These are phyloP conservation scores for Claviceps capensis DNA, from an alignment of 2,329 filamentous ascomycete genomes.

Conservation along the genomic window DNA sequence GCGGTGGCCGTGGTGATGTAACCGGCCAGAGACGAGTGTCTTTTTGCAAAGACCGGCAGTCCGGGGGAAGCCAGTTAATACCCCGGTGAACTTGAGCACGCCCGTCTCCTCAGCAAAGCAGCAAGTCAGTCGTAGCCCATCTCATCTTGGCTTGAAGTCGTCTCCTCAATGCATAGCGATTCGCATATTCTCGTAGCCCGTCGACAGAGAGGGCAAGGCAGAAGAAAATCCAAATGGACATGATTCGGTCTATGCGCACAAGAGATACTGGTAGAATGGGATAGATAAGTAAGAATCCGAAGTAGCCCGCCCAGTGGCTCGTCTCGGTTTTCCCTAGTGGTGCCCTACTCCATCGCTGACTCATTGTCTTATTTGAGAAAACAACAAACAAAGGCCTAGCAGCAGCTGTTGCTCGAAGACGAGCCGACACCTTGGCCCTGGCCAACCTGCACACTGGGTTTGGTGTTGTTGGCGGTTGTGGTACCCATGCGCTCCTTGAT, in stretches of 20 bases:
- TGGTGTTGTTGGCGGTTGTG: constrained; percentile 90
- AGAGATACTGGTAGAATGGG: constrained; percentile 13
- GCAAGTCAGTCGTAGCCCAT: background rate
- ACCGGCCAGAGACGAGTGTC: background rate
- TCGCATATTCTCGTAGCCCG: constrained; percentile 7
- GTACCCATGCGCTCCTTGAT: constrained; percentile 99
- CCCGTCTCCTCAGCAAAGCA: background rate
- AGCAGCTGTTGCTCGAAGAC: constrained; percentile 76
- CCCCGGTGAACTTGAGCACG: background rate
- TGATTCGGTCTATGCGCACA: constrained; percentile 24
- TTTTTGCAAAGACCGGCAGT: background rate
- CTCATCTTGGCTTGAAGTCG: constrained; percentile 1
- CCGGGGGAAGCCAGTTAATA: no score
- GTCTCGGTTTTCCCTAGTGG: constrained; percentile 12
- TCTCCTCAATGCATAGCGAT: constrained; percentile 9
- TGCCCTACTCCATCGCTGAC: constrained; percentile 2
- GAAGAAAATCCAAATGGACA: constrained; percentile 19
- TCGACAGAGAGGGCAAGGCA: constrained; percentile 5
- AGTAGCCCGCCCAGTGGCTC: constrained; percentile 16
- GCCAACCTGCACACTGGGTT: constrained; percentile 92
- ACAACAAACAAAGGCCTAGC: constrained; percentile 41
- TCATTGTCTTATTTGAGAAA: background rate
- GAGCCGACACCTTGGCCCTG: constrained; percentile 89
- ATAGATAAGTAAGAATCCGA: constrained; percentile 12
- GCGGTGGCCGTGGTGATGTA: background rate